These are phyloP conservation scores for Phyllachora maydis DNA, from an alignment of 2,329 filamentous ascomycete species.

Conservation along the genomic window DNA sequence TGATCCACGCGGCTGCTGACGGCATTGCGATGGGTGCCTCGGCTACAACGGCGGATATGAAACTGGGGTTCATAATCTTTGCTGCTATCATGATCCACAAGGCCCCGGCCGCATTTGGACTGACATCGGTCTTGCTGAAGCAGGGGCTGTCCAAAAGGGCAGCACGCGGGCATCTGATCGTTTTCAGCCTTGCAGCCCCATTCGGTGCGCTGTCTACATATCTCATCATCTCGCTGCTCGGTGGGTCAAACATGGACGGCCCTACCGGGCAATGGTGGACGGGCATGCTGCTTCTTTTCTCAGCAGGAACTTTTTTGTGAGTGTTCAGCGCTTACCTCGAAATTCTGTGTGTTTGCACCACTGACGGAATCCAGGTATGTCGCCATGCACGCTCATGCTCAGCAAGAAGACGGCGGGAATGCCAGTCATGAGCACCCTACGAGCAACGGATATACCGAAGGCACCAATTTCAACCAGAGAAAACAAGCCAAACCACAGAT, in stretches of 20 bases:
- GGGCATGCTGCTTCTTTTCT: slow-evolving; percentile 84
- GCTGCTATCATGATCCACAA: slow-evolving; percentile 96
- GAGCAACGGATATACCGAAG: slow-evolving; percentile 33
- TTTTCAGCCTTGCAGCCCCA: slow-evolving; percentile 84
- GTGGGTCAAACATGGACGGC: slow-evolving; percentile 35
- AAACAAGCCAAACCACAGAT: slow-evolving; percentile 36
- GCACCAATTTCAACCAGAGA: slow-evolving; percentile 19
- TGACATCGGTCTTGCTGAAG: slow-evolving; percentile 77
- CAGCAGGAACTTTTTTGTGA: slow-evolving; percentile 86
- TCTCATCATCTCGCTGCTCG: slow-evolving; percentile 54
- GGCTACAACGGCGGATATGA: slow-evolving; percentile 49
- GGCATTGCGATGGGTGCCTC: slow-evolving; percentile 92
- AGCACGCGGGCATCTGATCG: slow-evolving; percentile 63
- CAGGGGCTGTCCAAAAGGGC: slow-evolving; percentile 78
- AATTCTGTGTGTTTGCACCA: not conserved
- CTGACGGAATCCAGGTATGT: slow-evolving; percentile 47
- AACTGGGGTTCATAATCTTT: slow-evolving; percentile 80
- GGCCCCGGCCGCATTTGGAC: slow-evolving; percentile 81
- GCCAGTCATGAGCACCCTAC: slow-evolving; percentile 26
- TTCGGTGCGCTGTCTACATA: slow-evolving; percentile 71
- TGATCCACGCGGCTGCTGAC: slow-evolving; percentile 88
- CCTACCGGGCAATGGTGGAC: slow-evolving; percentile 66
- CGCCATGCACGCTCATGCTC: slow-evolving; percentile 95
- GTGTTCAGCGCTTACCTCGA: slow-evolving; percentile 12
- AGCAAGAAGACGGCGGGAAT: slow-evolving; percentile 59